Evolutionary conservation across 2,329 filamentous ascomycete species (phyloP).

Genomic region (Arthrinium puccinioides): DNA sequence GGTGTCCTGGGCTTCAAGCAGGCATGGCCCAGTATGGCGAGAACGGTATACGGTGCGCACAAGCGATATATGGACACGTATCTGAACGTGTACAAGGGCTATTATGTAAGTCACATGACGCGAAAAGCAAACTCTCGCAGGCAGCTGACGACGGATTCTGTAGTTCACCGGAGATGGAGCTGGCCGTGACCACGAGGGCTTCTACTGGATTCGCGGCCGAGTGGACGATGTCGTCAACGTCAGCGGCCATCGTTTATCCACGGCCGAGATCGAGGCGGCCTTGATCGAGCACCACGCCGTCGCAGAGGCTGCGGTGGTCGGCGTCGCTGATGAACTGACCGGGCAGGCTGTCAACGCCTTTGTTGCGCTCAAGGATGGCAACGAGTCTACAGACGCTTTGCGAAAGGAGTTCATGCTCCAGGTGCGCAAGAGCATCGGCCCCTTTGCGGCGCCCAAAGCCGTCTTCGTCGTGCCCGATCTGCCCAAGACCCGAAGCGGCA

Average conservation of each 20-base stretch:
- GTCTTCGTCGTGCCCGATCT: conserved; percentile 88
- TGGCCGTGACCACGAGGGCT: conserved; percentile 92
- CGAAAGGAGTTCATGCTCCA: conserved; percentile 92
- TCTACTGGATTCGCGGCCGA: conserved; percentile 99
- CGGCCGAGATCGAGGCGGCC: conserved; percentile 95
- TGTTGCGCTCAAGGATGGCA: conserved; percentile 81
- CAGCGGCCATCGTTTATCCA: conserved; percentile 90
- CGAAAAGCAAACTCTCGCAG: too few species aligned
- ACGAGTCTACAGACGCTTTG: conserved; percentile 68
- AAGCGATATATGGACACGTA: conserved; percentile 99
- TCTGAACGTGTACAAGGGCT: conserved; percentile 93
- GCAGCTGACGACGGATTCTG: too few species aligned
- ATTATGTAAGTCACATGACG: conserved; percentile 68
- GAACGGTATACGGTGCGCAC: conserved; percentile 95
- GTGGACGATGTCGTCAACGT: conserved; percentile 99
- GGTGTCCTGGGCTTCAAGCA: conserved; percentile 96
- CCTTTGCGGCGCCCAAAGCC: conserved; percentile 92
- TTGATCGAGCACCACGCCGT: conserved; percentile 86
- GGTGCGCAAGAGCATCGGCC: conserved; percentile 94
- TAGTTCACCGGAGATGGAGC: conserved; percentile 91
- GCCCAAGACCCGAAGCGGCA: conserved; percentile 93
- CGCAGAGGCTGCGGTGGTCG: conserved; percentile 92
- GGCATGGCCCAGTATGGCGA: conserved; percentile 96
- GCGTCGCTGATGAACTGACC: conserved; percentile 86
- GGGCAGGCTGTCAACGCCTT: conserved; percentile 98